phyloP scores from a whole-genome alignment of 2,329 filamentous ascomycete genomes.

The Cryphonectria japonica region DNA sequence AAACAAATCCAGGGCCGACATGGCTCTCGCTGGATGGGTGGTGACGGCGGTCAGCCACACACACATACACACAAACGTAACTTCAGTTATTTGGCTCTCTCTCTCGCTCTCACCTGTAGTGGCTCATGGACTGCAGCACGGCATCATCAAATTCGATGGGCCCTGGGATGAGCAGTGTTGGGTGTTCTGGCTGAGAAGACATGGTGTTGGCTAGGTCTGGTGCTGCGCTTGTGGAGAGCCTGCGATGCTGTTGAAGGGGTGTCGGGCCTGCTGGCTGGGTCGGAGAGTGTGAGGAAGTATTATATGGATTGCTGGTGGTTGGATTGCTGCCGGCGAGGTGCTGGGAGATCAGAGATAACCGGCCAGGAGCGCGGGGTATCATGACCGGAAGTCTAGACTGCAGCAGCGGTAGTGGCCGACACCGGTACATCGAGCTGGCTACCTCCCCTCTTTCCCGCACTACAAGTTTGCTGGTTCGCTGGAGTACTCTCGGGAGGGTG shows the following conservation, averaged over 20 bases:
- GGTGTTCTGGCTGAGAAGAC: conserved; percentile 65
- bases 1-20: conserved; percentile 86
- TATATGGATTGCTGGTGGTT: conserved; percentile 1
- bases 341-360: conserved; percentile 43
- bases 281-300: conserved; percentile 29
- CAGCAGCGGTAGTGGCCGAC: conserved; percentile 20
- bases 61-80: background rate
- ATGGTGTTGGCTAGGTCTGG: conserved; percentile 46
- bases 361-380: conserved; percentile 38
- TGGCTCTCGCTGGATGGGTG: conserved; percentile 76
- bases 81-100: background rate
- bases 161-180: conserved; percentile 89
- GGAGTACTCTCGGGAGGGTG: background rate
- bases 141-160: conserved; percentile 99
- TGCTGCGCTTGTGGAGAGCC: conserved; percentile 34
- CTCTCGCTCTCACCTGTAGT: conserved; percentile 71
- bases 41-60: conserved; percentile 6
- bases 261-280: conserved; percentile 32
- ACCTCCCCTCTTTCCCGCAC: background rate
- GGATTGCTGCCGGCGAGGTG: conserved; percentile 38
- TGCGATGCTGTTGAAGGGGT: conserved; percentile 37
- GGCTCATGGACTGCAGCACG: conserved; percentile 91
- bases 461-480: background rate
- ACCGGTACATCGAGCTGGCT: conserved; percentile 26
- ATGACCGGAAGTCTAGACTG: conserved; percentile 18